Conservation (phyloP, 2,329 filamentous ascomycete species). For the Fusarium luffae region DNA sequence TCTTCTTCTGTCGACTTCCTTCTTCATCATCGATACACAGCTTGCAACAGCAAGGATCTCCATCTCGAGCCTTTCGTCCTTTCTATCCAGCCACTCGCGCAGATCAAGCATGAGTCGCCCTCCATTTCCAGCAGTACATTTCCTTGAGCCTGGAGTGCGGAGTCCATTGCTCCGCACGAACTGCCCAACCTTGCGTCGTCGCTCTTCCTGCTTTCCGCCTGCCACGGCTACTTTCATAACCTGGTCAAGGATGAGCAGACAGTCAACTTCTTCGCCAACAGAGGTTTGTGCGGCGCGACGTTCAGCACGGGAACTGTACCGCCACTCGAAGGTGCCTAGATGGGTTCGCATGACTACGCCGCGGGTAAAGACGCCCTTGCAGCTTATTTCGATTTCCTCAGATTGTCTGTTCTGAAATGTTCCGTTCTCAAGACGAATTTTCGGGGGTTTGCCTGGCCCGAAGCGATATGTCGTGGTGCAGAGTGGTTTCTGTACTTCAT, state of each 20-base stretch:
- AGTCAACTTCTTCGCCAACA: slow-evolving; percentile 49
- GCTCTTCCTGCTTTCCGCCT: slow-evolving; percentile 47
- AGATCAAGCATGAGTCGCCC: slow-evolving; percentile 60
- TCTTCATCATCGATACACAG: slow-evolving; percentile 72
- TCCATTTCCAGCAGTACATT: slow-evolving; percentile 60
- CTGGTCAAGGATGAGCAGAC: slow-evolving; percentile 63
- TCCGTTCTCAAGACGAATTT: slow-evolving; percentile 49
- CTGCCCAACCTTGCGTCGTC: slow-evolving; percentile 53
- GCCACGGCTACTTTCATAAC: slow-evolving; percentile 50
- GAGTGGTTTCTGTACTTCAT: slow-evolving; percentile 51
- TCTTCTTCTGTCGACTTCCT: slow-evolving; percentile 69
- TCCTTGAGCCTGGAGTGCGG: slow-evolving; percentile 54
- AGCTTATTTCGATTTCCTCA: slow-evolving; percentile 44
- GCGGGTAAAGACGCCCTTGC: slow-evolving; percentile 59
- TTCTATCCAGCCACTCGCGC: slow-evolving; percentile 49
- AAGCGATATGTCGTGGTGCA: slow-evolving; percentile 67
- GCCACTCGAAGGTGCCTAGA: slow-evolving; percentile 66
- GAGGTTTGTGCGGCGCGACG: slow-evolving; percentile 50
- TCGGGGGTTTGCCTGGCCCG: slow-evolving; percentile 64
- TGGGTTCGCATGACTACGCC: slow-evolving; percentile 59
- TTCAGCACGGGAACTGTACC: slow-evolving; percentile 62
- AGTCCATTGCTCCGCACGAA: slow-evolving; percentile 55
- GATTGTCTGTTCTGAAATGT: neutral
- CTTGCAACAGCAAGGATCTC: slow-evolving; percentile 66
- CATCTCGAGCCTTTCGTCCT: slow-evolving; percentile 53